Base-by-base conservation (phyloP, 2,329 filamentous ascomycete species). In the Diaporthe nobilis region DNA sequence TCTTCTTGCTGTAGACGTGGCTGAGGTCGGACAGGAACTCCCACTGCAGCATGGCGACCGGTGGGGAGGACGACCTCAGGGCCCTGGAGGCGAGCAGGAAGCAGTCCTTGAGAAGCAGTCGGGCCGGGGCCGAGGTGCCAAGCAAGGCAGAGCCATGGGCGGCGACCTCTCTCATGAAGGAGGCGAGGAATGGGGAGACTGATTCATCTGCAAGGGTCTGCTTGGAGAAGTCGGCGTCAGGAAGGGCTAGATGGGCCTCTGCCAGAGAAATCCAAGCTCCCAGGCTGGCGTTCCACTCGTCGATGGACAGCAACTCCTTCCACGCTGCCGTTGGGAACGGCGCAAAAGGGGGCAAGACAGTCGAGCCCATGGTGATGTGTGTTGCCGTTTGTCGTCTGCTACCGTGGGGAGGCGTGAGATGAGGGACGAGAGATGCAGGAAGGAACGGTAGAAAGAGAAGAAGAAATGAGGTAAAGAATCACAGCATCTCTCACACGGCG, bases 201-300 rank as follows among this genome's bases (percentile, higher is more conserved):
- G 92, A 92, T 49, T 89, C 87, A 78, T 94, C 90, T 6, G 89
- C 88, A 4, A 84, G 78, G 12, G 90, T 86, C 37, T 85, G 83
- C 49, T 83, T 81, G 63, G 82, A 78, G 77, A 97, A 94, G 0
- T 91, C 85, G 1, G 87, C 80, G 9, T 91, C 87, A 0, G 90
- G 80, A 0, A 94, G 84, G 20, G 89, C 87, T 42, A 97, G 83
- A 77, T 95, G 90, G 3, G 92, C 88, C 72, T 92, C 88, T 9
- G 91, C 86, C 9, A 98, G 88, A 15, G 90, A 86, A 25, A 92
- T 85, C 95, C 95, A 98, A 49, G 94, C 92, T 77, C 94, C 90
- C 63, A 97, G 86, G 82, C 94, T 95, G 44, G 90, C 88, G 78
- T 93, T 88, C 95, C 95, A 98, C 84, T 98, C 94, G 70, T 88